Percentiles rank a stretch among this genome's conserved stretches.
These are phyloP conservation scores for Colletotrichum simmondsii DNA, from an alignment of 2,329 filamentous ascomycete genomes.

Conservation along the genomic window DNA sequence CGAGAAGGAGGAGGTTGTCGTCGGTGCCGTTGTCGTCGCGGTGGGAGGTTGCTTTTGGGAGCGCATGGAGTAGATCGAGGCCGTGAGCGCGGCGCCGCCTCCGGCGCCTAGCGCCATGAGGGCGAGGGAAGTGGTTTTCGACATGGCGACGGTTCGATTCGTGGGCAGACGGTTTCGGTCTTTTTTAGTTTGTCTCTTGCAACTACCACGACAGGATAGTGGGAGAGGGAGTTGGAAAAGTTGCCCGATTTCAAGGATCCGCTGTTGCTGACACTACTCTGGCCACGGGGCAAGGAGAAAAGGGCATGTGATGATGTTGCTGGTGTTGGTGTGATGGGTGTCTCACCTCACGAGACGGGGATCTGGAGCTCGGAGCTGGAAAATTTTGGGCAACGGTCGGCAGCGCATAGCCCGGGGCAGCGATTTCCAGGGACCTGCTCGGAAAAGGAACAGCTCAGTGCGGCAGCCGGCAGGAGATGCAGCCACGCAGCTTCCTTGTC, in stretches of 20 bases:
- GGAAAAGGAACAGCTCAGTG: constrained; percentile 8
- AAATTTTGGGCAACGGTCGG: constrained; percentile 19
- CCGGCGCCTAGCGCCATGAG: constrained; percentile 81
- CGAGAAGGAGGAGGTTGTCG: constrained; percentile 40
- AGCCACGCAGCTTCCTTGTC: background rate
- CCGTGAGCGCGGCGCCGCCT: constrained; percentile 79
- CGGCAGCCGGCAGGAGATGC: background rate
- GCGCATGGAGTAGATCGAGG: constrained; percentile 72
- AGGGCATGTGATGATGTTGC: constrained; percentile 28
- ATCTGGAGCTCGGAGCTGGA: constrained; percentile 24
- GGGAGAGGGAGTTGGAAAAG: background rate
- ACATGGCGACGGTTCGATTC: constrained; percentile 65
- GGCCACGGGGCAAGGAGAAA: constrained; percentile 22
- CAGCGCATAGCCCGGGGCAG: constrained; percentile 11
- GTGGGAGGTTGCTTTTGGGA: constrained; percentile 48
- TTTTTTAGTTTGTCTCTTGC: background rate
- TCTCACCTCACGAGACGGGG: constrained; percentile 29
- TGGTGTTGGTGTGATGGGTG: constrained; percentile 28
- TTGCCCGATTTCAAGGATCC: constrained; percentile 6
- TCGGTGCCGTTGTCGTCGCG: constrained; percentile 39
- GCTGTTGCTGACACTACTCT: constrained; percentile 19
- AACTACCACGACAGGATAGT: background rate
- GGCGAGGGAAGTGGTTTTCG: constrained; percentile 77
- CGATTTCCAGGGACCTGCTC: constrained; percentile 17
- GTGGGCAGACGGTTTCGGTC: background rate